These are phyloP conservation scores for Drechslerella coelobrocha DNA, from an alignment of 2,329 filamentous ascomycete species.

Conservation along the genomic window DNA sequence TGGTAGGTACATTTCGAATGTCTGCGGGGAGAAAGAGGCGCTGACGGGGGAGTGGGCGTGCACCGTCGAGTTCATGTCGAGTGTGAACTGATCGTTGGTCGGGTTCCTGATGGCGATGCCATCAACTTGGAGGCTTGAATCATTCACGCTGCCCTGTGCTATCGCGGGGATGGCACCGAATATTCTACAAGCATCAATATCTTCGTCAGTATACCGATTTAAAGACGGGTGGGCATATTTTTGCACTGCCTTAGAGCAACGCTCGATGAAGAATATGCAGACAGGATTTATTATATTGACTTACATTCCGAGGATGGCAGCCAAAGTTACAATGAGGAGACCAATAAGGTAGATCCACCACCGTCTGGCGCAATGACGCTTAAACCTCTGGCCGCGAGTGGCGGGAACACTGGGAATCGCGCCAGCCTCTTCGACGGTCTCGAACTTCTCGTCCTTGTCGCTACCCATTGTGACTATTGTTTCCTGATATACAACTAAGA, in stretches of 20 bases:
- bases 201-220: background rate
- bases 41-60: conserved; percentile 63
- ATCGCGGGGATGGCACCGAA: conserved; percentile 66
- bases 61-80: conserved; percentile 67
- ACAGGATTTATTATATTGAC: too few species aligned
- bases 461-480: conserved; percentile 32
- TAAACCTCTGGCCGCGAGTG: conserved; percentile 57
- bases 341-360: conserved; percentile 69
- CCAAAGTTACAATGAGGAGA: conserved; percentile 62
- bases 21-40: conserved; percentile 52
- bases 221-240: background rate
- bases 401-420: background rate
- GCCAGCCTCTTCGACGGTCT: conserved; percentile 44
- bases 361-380: conserved; percentile 64
- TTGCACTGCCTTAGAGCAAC: too few species aligned
- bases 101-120: conserved; percentile 63
- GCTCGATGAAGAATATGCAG: too few species aligned
- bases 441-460: conserved; percentile 44
- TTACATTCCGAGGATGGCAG: conserved; percentile 69
- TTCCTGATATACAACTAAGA: conserved; percentile 1
- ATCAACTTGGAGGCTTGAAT: conserved; percentile 64
- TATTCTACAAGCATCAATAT: conserved; percentile 59
- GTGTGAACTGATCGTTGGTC: conserved; percentile 60
- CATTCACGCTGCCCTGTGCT: conserved; percentile 66
- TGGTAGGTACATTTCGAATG: conserved; percentile 65